Conservation (phyloP, 2,329 filamentous ascomycete species). For the Paraphoma chrysanthemicola region DNA sequence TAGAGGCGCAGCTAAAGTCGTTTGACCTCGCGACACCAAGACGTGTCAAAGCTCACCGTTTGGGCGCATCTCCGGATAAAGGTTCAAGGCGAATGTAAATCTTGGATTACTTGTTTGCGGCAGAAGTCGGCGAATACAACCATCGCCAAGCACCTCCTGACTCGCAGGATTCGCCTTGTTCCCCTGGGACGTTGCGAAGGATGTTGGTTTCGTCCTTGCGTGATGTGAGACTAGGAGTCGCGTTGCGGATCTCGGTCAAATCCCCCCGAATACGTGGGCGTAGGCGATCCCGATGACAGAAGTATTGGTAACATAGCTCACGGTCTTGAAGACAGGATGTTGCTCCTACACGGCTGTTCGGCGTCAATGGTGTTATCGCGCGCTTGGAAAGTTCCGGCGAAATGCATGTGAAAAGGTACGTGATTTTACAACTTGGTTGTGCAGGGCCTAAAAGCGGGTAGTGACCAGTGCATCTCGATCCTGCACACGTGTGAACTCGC, state of each 20-base stretch:
- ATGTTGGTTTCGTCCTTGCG: background rate
- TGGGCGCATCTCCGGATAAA: no score
- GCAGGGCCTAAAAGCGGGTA: background rate
- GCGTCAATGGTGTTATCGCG: background rate
- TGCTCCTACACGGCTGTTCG: background rate
- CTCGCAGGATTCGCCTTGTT: background rate
- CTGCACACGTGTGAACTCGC: slow-evolving; percentile 1
- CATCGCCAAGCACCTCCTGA: background rate
- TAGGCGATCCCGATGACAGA: background rate
- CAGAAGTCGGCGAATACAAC: background rate
- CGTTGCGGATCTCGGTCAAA: background rate
- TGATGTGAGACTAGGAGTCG: background rate
- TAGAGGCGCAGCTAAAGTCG: background rate
- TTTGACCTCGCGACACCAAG: background rate
- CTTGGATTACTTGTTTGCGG: no score
- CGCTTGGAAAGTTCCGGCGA: background rate
- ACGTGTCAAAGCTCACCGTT: no score
- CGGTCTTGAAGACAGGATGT: background rate
- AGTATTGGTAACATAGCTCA: background rate
- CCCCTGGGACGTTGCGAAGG: background rate
- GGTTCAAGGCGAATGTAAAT: no score
- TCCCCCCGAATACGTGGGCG: background rate
- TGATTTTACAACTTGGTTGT: no score
- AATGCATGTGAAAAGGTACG: background rate
- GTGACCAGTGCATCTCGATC: background rate